These are phyloP conservation scores for Withania somnifera DNA, from an alignment of 305 asterid species.

Conservation along the genomic window DNA sequence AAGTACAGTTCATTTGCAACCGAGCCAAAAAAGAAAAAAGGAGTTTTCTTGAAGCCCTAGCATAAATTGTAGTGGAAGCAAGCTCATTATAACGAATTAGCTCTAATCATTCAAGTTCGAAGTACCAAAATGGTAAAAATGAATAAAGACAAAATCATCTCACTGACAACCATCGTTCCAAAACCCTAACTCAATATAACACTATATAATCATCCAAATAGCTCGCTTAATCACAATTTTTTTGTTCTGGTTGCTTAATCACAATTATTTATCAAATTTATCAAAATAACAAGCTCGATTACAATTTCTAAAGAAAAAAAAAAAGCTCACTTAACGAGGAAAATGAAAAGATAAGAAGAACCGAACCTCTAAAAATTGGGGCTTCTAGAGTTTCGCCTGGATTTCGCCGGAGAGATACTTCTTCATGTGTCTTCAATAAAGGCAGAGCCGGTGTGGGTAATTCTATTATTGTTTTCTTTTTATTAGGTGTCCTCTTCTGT, in stretches of 20 bases:
- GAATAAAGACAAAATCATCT: not conserved
- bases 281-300: not conserved
- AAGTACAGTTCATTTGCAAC: not conserved
- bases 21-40: not conserved
- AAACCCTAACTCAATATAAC: not conserved
- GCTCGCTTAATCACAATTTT: not conserved
- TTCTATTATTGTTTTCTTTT: too few species aligned
- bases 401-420: not conserved
- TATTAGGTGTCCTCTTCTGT: too few species aligned
- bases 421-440: not conserved
- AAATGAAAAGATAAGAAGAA: not conserved
- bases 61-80: not conserved
- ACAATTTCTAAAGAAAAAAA: not conserved
- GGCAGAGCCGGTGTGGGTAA: too few species aligned
- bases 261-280: not conserved
- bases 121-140: not conserved
- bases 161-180: not conserved
- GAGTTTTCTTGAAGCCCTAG: not conserved
- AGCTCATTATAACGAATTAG: not conserved
- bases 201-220: not conserved
- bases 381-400: slow-evolving; percentile 17
- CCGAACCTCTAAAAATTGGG: slow-evolving; percentile 16
- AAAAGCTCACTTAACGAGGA: not conserved
- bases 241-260: not conserved
- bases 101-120: not conserved